Evolutionary conservation across 2,329 filamentous ascomycete genomes (phyloP).

Genomic region (Phyllosticta paracitricarpa): DNA sequence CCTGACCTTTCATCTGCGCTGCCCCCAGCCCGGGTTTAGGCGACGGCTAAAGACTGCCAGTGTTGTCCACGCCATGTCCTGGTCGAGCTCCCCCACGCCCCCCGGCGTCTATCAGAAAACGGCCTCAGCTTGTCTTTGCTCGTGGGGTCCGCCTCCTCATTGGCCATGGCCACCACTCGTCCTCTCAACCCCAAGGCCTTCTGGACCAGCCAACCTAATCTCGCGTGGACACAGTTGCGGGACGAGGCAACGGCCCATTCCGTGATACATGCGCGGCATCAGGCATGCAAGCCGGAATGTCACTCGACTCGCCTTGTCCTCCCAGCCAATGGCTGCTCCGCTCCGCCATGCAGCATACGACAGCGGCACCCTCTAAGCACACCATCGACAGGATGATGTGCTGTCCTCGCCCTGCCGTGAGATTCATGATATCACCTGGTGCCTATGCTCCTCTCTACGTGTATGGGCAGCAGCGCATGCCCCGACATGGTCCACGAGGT

Average conservation of each 20-base stretch:
- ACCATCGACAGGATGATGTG: constrained; percentile 5
- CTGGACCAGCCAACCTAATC: background rate
- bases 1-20: background rate
- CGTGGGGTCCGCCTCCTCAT: background rate
- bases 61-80: background rate
- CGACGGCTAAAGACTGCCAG: background rate
- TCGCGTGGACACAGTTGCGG: background rate
- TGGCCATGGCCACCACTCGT: background rate
- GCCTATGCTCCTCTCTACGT: constrained; percentile 4
- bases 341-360: background rate
- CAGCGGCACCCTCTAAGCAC: background rate
- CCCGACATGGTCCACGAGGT: background rate
- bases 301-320: background rate
- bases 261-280: background rate
- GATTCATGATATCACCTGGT: background rate
- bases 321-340: background rate
- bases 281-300: background rate
- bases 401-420: constrained; percentile 7
- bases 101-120: background rate
- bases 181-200: background rate
- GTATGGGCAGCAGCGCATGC: background rate
- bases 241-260: background rate
- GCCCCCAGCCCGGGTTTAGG: background rate
- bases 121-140: background rate
- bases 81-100: background rate